Evolutionary conservation across 305 asterid genomes (phyloP), one percentile per base, ranked within the genome.

Genomic region (Solanum hybrid): DNA sequence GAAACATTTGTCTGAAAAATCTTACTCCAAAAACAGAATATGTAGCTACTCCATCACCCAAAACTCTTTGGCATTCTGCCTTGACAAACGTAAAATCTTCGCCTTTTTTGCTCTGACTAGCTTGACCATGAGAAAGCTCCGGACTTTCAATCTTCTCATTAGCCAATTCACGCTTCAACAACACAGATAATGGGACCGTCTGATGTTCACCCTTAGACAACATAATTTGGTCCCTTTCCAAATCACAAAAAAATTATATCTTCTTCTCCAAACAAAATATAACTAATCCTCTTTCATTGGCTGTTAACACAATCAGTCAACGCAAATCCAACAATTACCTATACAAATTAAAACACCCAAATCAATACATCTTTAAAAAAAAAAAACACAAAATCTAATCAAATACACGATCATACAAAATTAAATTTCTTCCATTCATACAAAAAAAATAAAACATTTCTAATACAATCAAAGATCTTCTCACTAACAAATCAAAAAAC

Each of bases 91-190:
- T 96, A 90, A 95, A 95, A 89, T 97, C 99, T 93, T 97, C 99
- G 22, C 99, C 99, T 92, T 96, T 97, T 95, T 97, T 97, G 95
- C 96, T 95, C 94, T 96, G 98, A 77, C 93, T 94, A 71, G 98
- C 98, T 89, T 94, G 98, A 12, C 99, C 99, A 46, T 95, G 97
- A 13, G 61, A 89, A 89, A 95, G 91, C 91, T 96, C 99, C 3
- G 99, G 99, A 93, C 92, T 95, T 90, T 96, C 99, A 86, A 95
- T 93, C 97, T 96, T 97, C 97, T 97, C 99, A 91, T 92, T 95
- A 26, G 98, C 99, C 93, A 95, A 92, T 90, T 97, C 99, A 85
- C 99, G 94, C 93, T 96, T 97, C 86, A 97, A 91, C 96, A 97
- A 92, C 89, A 96, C 96, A 36, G 99, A 97, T 89, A 97, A 94